Conservation (phyloP, 805 yeast genomes). For the Nadsonia fulvescens region DNA sequence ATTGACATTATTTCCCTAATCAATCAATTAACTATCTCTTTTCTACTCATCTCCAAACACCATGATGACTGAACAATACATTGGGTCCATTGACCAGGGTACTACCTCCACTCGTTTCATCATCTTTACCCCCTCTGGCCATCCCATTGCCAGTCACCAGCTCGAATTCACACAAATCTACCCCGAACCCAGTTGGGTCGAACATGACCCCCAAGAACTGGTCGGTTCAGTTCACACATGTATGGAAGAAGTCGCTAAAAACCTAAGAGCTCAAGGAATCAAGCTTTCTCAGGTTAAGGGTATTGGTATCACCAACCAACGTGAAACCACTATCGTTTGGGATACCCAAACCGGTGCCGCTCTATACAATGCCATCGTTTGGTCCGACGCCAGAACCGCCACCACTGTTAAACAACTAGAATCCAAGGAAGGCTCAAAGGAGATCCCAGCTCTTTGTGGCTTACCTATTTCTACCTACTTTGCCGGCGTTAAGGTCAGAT, state of each 20-base stretch:
- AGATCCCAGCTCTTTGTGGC: slow-evolving; percentile 52
- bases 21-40: neutral
- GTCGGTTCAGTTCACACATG: slow-evolving; percentile 69
- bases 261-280: slow-evolving; percentile 17
- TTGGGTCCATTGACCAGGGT: slow-evolving; percentile 73
- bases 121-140: slow-evolving; percentile 52
- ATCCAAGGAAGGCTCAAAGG: slow-evolving; percentile 34
- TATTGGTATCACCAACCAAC: slow-evolving; percentile 86
- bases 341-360: slow-evolving; percentile 68
- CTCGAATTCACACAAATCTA: slow-evolving; percentile 50
- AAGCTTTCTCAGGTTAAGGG: slow-evolving; percentile 34
- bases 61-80: slow-evolving; percentile 7
- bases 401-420: slow-evolving; percentile 48
- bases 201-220: slow-evolving; percentile 74
- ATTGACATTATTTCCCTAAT: too few relatives aligned
- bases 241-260: slow-evolving; percentile 23
- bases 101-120: slow-evolving; percentile 86
- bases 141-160: slow-evolving; percentile 74
- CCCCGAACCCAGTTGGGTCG: slow-evolving; percentile 53
- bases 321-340: slow-evolving; percentile 85
- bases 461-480: slow-evolving; percentile 82
- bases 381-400: slow-evolving; percentile 88
- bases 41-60: neutral
- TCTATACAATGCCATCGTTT: slow-evolving; percentile 74
- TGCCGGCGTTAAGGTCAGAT: slow-evolving; percentile 73